Evolutionary conservation across 2,329 filamentous ascomycete genomes (phyloP), one percentile per base, ranked within the genome.

Genomic region (Calonectria leucothoes): DNA sequence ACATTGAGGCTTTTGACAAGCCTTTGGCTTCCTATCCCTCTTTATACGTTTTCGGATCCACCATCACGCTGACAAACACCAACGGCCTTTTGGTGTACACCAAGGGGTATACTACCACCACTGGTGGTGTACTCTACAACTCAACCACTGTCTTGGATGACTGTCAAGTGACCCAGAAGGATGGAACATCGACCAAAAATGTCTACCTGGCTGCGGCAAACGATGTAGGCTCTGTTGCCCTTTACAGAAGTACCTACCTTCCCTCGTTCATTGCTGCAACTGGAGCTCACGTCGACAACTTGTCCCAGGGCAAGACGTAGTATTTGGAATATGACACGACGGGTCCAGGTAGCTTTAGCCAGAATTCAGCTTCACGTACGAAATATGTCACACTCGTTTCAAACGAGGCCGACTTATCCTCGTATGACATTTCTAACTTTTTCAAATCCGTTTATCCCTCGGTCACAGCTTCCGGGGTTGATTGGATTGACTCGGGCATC

Each of bases 131-230:
- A 6, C 74, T 78, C 8, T 82, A 83, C 75, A 82, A 87, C 70
- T 86, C 86, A 0, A 86, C 84, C 0, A 77, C 85, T 2, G 83
- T 87, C 0, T 80, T 88, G 25, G 86, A 88, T 69, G 83, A 81
- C 8, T 84, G 83, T 45, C 79, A 80, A 1, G 79, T 88, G 15
- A 75, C 80, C 12, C 83, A 84, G 45, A 79, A 79, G 61, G 70
- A 65, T 4, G 77, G 77, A 15, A 48, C 74, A 2, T 79, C 81
- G 6, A 87, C 85, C 57, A 83, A 78, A 29, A 83, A 84, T 23
- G 85, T 88, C 12, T 88, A 82, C 66, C 74, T 89, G 17, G 85
- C 85, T 1, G 82, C 85, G 6, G 84, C 85, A 1, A 87, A 87
- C 52, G 84, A 81, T 1, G 79, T 77, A 4, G 85, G 85, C 23